Evolutionary conservation across 495 filamentous ascomycete genomes (phyloP), one percentile per base, ranked within the genome.

Genomic region (Neurospora terricola): DNA sequence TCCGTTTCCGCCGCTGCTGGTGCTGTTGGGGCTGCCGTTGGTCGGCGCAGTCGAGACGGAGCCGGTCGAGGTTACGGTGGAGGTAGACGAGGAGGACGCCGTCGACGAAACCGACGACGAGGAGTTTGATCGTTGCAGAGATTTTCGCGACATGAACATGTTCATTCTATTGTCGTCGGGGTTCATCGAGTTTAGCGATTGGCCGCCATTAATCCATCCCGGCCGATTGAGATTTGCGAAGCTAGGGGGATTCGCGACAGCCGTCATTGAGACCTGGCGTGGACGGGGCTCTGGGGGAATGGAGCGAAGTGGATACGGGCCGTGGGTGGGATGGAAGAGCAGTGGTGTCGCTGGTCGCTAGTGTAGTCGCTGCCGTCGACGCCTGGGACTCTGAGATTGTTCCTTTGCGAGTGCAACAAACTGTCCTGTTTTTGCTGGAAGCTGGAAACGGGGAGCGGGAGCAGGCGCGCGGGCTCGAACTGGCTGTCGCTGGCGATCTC

Each of bases 161-260:
- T 80, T 81, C 72, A 77, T 69, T 62, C 91, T 90, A 73, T 91
- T 88, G 82, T 97, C 94, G 84, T 97, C 93, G 74, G 91, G 81
- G 83, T 91, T 92, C 89, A 96, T 94, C 74, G 91, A 87, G 85
- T 90, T 91, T 74, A 93, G 86, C 75, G 88, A 87, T 87, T 92
- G 88, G 81, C 89, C 90, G 84, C 89, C 89, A 89, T 91, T 90
- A 90, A 87, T 84, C 90, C 89, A 91, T 90, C 85, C 84, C 82
- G 88, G 83, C 73, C 89, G 86, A 73, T 84, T 88, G 75, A 85
- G 82, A 73, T 85, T 86, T 85, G 94, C 90, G 82, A 98, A 94
- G 83, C 90, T 94, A 82, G 93, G 93, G 75, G 92, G 94, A 84
- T 90, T 93, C 79, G 94, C 96, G 83, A 99, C 95, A 83, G 96